A percentile compares a stretch with the other conserved stretches of the same genome.
These are phyloP conservation scores for Starmerella sp. DNA, from an alignment of 805 yeast genomes.

Conservation along the genomic window DNA sequence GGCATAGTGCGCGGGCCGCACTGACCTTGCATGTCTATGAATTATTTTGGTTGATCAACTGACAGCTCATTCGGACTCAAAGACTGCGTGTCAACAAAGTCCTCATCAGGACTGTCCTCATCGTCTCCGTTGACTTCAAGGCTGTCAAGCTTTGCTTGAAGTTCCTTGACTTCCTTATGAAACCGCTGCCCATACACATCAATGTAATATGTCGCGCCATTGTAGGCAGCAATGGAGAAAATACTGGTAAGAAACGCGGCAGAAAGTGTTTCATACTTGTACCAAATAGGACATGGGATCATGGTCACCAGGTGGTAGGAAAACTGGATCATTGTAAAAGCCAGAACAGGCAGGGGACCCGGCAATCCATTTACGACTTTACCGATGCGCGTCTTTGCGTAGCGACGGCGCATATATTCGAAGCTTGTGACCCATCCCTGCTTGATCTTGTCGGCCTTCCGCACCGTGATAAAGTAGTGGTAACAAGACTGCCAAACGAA, in stretches of 20 bases:
- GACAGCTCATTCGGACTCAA: background rate
- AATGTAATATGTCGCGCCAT: constrained; percentile 90
- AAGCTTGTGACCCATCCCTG: constrained; percentile 82
- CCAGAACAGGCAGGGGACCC: constrained; percentile 73
- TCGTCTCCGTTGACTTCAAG: constrained; percentile 34
- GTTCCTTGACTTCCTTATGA: constrained; percentile 67
- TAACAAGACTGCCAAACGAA: constrained; percentile 82
- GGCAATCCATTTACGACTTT: constrained; percentile 71
- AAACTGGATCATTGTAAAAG: constrained; percentile 78
- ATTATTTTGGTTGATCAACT: too few relatives aligned
- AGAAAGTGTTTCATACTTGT: constrained; percentile 54
- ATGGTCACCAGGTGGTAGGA: constrained; percentile 76
- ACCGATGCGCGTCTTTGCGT: constrained; percentile 56
- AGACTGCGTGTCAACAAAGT: background rate
- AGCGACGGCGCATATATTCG: constrained; percentile 65
- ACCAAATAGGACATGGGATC: constrained; percentile 86
- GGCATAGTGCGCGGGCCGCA: background rate
- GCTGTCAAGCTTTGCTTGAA: constrained; percentile 59
- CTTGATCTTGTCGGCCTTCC: constrained; percentile 65
- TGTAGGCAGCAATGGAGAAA: constrained; percentile 71
- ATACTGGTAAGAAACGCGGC: constrained; percentile 56
- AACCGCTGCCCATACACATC: constrained; percentile 85
- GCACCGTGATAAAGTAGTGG: constrained; percentile 84
- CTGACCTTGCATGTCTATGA: background rate
- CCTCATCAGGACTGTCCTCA: background rate